These are phyloP conservation scores for Cryomyces minteri DNA, from an alignment of 495 filamentous ascomycete genomes.

Conservation along the genomic window DNA sequence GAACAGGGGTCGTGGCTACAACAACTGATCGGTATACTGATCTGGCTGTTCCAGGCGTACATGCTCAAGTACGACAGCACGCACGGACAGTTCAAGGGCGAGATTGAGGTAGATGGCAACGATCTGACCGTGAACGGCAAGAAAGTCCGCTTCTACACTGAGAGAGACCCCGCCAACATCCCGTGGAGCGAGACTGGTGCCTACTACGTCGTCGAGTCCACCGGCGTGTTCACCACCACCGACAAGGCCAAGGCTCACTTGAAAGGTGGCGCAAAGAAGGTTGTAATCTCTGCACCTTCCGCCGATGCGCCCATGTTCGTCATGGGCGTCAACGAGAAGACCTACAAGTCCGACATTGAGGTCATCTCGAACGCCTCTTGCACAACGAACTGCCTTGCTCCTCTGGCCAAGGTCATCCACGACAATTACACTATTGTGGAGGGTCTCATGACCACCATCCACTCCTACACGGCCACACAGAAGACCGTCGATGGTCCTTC, in stretches of 20 bases:
- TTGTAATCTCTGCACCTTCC: constrained; percentile 97
- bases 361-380: constrained; percentile 99
- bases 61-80: constrained; percentile 99
- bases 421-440: constrained; percentile 95
- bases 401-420: constrained; percentile 96
- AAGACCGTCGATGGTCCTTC: constrained; percentile 98
- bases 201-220: constrained; percentile 94
- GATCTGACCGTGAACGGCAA: constrained; percentile 89
- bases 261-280: constrained; percentile 99
- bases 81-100: constrained; percentile 93
- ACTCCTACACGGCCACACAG: constrained; percentile 99
- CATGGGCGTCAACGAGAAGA: constrained; percentile 94
- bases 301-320: constrained; percentile 99
- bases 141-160: constrained; percentile 85
- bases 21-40: constrained; percentile 2
- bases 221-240: constrained; percentile 97
- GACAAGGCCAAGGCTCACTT: constrained; percentile 92
- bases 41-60: constrained; percentile 47
- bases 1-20: no score
- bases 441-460: constrained; percentile 98
- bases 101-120: constrained; percentile 50
- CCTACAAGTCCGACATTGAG: constrained; percentile 71
- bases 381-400: constrained; percentile 99
- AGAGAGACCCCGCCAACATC: constrained; percentile 81
- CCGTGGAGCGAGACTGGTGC: constrained; percentile 81